Conservation (phyloP, 129 eudicot genomes). For the Mikania micrantha region DNA sequence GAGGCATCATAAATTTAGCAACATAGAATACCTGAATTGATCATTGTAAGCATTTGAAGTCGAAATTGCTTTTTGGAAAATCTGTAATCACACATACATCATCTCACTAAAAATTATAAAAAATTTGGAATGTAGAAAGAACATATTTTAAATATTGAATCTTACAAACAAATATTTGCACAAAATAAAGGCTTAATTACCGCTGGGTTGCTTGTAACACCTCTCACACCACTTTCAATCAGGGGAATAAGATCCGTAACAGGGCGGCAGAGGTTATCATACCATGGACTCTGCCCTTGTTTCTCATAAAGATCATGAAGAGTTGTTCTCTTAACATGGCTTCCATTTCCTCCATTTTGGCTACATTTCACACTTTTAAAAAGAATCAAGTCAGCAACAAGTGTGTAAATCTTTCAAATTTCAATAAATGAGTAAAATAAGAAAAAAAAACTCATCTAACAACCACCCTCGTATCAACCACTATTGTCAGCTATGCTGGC, state of each 20-base stretch:
- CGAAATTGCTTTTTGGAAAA: conserved; percentile 97
- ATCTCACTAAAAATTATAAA: not conserved
- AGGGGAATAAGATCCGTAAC: conserved; percentile 90
- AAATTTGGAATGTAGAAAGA: not conserved
- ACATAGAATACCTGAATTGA: conserved; percentile 69
- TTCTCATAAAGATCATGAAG: conserved; percentile 94
- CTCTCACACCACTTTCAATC: conserved; percentile 89
- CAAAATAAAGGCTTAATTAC: conserved; percentile 27
- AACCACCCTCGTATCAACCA: too few relatives aligned
- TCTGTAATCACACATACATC: conserved; percentile 43
- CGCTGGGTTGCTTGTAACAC: conserved; percentile 99
- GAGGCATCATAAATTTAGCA: not conserved
- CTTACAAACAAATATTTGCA: not conserved
- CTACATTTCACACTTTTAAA: conserved; percentile 59
- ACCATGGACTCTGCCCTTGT: conserved; percentile 99
- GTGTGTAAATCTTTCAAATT: not conserved
- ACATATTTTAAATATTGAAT: not conserved
- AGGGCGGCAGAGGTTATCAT: conserved; percentile 94
- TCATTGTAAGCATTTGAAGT: conserved; percentile 97
- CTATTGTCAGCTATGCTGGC: too few relatives aligned
- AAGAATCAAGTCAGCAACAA: conserved; percentile 6
- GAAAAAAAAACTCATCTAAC: too few relatives aligned
- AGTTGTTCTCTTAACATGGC: conserved; percentile 61
- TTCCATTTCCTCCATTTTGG: conserved; percentile 64
- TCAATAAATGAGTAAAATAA: not conserved